Base-by-base conservation (phyloP, 768 basidiomycete genomes). In the Flagelloscypha sp. region DNA sequence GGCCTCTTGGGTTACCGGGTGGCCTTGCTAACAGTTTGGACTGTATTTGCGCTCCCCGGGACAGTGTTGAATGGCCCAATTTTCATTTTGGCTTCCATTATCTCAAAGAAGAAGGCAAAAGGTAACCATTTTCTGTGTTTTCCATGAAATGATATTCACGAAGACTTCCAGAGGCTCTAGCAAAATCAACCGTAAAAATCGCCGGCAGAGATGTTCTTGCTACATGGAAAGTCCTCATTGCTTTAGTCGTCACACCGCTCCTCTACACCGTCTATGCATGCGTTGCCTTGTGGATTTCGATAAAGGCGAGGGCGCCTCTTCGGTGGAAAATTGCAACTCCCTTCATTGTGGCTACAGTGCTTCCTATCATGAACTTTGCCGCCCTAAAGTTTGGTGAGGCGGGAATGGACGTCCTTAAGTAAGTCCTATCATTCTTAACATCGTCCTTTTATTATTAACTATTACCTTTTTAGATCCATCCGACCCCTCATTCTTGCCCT, bases 381-480 rank as follows among this genome's bases (percentile, higher is more conserved):
- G 88, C 94, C 5, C 72, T 98, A 35, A 94, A 95, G 57, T 98
- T 98, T 49, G 94, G 94, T 27, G 94, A 98, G 56, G 94, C 93
- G 22, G 94, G 93, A 16, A 82, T 95, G 77, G 94, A 98, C 49
- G 90, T 98, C 18, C 68, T 92, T 36, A 97, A 97, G 92, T 93
- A 48, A 46, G 84, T 61, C n/a, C 32, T 31, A 5, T 21, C n/a
- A 13, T 7, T 34, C 33, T 28, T 32, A n/a, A 12, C 22, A 13
- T 33, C 19, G 19, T 23, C 11, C 21, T 30, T 20, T 33, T 33
- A 35, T 38, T 42, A 32, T 36, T 48, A 8, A 36, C 39, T 13
- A 17, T 32, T 42, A 40, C 17, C 8, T 36, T n/a, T 41, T 24
- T 38, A 95, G 90, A 56, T 95, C 93, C 12, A 66, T 98, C 21